Conservation (phyloP, 169 alveolate species). For the Babesia bovis region DNA sequence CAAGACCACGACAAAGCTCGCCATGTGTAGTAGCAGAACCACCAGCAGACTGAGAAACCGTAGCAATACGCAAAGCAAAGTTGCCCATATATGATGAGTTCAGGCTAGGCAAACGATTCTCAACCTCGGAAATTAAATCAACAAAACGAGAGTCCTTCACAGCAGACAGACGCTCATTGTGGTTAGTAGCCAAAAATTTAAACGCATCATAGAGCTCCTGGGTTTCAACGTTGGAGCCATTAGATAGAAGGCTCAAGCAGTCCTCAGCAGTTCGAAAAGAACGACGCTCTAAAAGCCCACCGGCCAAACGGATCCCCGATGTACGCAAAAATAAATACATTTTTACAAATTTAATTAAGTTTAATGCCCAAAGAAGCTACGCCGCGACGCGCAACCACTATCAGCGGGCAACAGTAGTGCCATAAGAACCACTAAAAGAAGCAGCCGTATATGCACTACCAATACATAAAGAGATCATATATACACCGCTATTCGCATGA, state of each 20-base stretch:
- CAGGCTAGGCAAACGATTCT: slow-evolving; percentile 52
- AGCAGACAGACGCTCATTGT: slow-evolving; percentile 22
- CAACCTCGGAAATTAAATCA: slow-evolving; percentile 61
- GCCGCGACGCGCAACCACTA: background rate
- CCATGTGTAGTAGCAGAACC: slow-evolving; percentile 1
- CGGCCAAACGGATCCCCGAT: slow-evolving; percentile 16
- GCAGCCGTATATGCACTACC: slow-evolving; percentile 12
- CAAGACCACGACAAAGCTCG: slow-evolving; percentile 23
- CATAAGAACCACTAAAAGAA: slow-evolving; percentile 1
- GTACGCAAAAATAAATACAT: slow-evolving; percentile 6
- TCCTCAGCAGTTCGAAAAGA: slow-evolving; percentile 51
- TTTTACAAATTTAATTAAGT: background rate
- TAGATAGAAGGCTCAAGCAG: slow-evolving; percentile 50
- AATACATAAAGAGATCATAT: slow-evolving; percentile 13
- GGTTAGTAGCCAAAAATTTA: slow-evolving; percentile 34
- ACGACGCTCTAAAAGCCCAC: slow-evolving; percentile 7
- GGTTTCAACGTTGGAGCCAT: slow-evolving; percentile 22
- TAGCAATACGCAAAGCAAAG: slow-evolving; percentile 51
- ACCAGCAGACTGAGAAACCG: slow-evolving; percentile 17
- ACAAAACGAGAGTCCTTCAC: slow-evolving; percentile 40
- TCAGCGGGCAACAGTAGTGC: background rate
- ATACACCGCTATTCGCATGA: background rate
- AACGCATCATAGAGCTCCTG: slow-evolving; percentile 57
- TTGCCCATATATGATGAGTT: slow-evolving; percentile 65
- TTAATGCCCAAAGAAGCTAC: background rate